Base-by-base conservation (phyloP, 306 rosid genomes). In the Pyrus bretschneideri region DNA sequence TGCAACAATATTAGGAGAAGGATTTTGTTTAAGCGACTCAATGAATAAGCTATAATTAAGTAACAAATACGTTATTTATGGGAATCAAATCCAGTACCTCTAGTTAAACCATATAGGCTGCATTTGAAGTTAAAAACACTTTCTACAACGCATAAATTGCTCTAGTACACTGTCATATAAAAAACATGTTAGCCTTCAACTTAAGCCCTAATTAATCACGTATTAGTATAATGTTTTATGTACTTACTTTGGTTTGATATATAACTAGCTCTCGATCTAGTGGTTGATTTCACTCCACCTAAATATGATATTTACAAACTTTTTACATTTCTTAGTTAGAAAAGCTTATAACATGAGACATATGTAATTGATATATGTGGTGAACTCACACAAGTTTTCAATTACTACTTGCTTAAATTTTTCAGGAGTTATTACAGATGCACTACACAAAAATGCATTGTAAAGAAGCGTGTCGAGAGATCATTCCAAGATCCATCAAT, bases 361-460 rank as follows among this genome's bases (percentile, higher is more conserved):
- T 58, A 49, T 49, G 4, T 49, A 49, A 14, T 49, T 49, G 63
- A 61, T 15, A 12, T 13, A 61, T 13, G 4, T 67, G 3, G 67
- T 38, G 76, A 58, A 38, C 57, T 73, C 59, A 61, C 18, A 57
- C 45, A 72, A 1, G 9, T 62, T 11, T 54, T 76, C 3, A 64
- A 31, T 57, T 57, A 8, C 11, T 15, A 10, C 2, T 61, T 18
- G 2, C n/a, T 15, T 46, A 13, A 6, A 17, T 73, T 52, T n/a
- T 44, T 71, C 95, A 93, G 98, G 80, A 91, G 97, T 55, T 93
- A 93, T 40, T 93, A 93, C n/a, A 86, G 97, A 80, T 93, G 98
- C 86, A 93, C 98, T 0, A 89, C 85, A 57, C 95, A 89, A 69
- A 93, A 88, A 70, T 93, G 98, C 81, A 18, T 22, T 2, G 98